A percentile compares a stretch with the other conserved stretches of the same genome.
These are phyloP conservation scores for Scalesia atractyloides DNA, from an alignment of 129 eudicot species.

Conservation along the genomic window DNA sequence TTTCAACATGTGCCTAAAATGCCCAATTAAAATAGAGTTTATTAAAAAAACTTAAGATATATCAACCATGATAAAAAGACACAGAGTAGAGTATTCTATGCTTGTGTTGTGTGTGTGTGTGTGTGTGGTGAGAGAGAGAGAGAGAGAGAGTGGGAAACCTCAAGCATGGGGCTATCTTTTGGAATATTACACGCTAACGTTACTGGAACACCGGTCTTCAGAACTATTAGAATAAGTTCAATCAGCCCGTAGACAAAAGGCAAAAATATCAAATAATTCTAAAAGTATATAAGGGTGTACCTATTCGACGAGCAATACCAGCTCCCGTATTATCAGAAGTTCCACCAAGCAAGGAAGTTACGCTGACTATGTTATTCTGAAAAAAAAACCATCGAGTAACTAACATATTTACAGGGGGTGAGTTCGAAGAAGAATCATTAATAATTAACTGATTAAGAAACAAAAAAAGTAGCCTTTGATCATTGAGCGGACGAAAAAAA, in stretches of 20 bases:
- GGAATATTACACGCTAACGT: conserved; percentile 84
- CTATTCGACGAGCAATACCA: conserved; percentile 82
- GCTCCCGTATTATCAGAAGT: conserved; percentile 85
- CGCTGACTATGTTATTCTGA: conserved; percentile 78
- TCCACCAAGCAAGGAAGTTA: conserved; percentile 74
- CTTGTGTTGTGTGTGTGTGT: neutral
- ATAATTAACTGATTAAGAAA: neutral
- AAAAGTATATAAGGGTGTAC: conserved; percentile 16
- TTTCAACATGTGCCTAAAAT: conserved; percentile 72
- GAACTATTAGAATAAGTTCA: conserved; percentile 40
- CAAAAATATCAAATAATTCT: neutral
- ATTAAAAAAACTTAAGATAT: neutral
- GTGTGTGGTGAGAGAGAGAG: neutral
- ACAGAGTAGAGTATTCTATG: neutral
- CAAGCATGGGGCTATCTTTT: conserved; percentile 78
- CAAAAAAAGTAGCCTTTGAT: neutral
- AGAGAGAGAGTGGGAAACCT: conserved; percentile 46
- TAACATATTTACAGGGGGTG: neutral
- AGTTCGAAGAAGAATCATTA: neutral
- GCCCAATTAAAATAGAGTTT: neutral
- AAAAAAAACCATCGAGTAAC: conserved; percentile 12
- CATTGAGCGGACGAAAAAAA: neutral
- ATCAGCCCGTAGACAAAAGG: conserved; percentile 12
- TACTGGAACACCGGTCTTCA: conserved; percentile 80
- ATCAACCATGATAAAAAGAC: neutral